A percentile compares a stretch with the other conserved stretches of the same genome.
Evolutionary conservation across 495 filamentous ascomycete genomes (phyloP).

Genomic region (Chaetomidium leptoderma): DNA sequence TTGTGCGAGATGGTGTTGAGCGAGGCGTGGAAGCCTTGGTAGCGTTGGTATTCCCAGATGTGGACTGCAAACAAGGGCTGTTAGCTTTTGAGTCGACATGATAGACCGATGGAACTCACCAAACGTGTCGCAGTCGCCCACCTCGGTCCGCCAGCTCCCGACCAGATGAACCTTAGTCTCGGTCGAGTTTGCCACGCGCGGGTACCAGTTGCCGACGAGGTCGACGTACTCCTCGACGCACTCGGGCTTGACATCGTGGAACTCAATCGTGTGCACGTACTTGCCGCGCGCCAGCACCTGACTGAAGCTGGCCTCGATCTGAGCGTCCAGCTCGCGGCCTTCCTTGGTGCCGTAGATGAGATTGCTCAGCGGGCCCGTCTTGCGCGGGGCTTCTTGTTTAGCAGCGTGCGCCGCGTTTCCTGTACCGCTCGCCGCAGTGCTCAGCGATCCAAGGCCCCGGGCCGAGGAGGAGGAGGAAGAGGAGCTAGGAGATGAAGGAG

Average conservation of each 20-base stretch:
- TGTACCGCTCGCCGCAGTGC: constrained; percentile 42
- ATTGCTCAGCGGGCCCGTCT: constrained; percentile 54
- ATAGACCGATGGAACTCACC: constrained; percentile 49
- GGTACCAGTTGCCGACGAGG: constrained; percentile 90
- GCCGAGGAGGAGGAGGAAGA: constrained; percentile 38
- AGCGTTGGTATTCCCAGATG: constrained; percentile 99
- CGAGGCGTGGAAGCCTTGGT: constrained; percentile 91
- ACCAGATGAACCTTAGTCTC: constrained; percentile 94
- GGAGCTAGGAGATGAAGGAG: constrained; percentile 53
- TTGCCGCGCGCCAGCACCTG: constrained; percentile 93
- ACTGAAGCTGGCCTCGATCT: constrained; percentile 91
- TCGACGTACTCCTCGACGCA: constrained; percentile 92
- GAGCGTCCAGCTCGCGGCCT: constrained; percentile 83
- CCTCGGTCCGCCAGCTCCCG: constrained; percentile 97
- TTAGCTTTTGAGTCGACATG: background rate
- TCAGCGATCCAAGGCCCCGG: constrained; percentile 63
- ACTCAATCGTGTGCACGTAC: constrained; percentile 96
- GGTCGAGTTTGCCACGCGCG: constrained; percentile 69
- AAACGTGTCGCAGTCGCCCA: constrained; percentile 96
- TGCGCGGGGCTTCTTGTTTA: constrained; percentile 42
- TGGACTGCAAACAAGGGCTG: constrained; percentile 59
- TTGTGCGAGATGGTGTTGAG: constrained; percentile 75
- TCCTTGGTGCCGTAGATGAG: constrained; percentile 96
- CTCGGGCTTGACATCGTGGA: constrained; percentile 93
- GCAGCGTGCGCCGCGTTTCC: constrained; percentile 47